Base-by-base conservation (phyloP, 768 basidiomycete species). In the Phlebiopsis flavidoalba region DNA sequence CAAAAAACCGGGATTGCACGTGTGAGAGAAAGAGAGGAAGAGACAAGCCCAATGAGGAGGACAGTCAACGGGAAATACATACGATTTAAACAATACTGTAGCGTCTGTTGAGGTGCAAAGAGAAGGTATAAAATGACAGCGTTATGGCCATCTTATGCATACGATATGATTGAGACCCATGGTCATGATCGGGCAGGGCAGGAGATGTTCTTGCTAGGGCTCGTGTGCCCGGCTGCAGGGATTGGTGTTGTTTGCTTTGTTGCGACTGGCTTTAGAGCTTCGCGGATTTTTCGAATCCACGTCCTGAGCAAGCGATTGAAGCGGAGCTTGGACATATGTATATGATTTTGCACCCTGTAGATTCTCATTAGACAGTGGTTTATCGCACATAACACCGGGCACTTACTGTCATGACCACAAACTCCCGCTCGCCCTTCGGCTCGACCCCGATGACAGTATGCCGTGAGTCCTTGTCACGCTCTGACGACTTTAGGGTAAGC, bases 391-490 rank as follows among this genome's bases (percentile, higher is more conserved):
- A 22, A 37, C 21, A n/a, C 53, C 37, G 8, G 50, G n/a, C 21
- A 74, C 83, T 67, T 62, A 88, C 86, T 46, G 85, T 84, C 64
- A 85, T 71, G 37, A 88, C 77, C 15, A 82, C 79, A 67, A 88
- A 86, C 67, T 84, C 83, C 40, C 81, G 74, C 57, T 83, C 83
- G 51, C 82, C 75, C 65, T 83, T 84, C 26, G 76, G 71, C 58
- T 81, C 82, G 0, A 82, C 80, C 22, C 77, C 75, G 4, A 75
- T 73, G 10, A 87, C 71, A 46, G 77, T 70, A 46, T 71, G 73
- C 40, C 78, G 77, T 15, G 74, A 69, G 52, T 83, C 82, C 66
- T 79, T 83, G 54, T 77, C 78, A 51, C 74, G 77, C 5, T 80
- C 78, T 59, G 76, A 78, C 46, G 75, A 73, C 56, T 74, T 76